Conservation (phyloP, 2,329 filamentous ascomycete genomes). For the Amylocarpus encephaloides region DNA sequence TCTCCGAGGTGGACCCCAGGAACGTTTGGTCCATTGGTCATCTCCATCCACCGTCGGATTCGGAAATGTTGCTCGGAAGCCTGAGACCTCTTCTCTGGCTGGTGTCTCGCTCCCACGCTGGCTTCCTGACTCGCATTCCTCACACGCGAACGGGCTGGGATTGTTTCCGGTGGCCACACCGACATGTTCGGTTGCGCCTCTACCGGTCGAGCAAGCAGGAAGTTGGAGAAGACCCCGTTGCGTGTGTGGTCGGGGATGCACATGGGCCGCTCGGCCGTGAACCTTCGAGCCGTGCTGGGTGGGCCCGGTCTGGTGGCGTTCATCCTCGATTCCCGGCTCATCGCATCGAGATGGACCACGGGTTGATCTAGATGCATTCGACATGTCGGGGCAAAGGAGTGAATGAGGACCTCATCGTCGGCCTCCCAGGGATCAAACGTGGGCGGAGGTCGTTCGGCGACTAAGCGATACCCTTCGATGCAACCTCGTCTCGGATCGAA, state of each 20-base stretch:
- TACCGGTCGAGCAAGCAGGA: slow-evolving; percentile 55
- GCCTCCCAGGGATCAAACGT: slow-evolving; percentile 58
- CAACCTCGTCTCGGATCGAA: slow-evolving; percentile 67
- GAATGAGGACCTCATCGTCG: slow-evolving; percentile 60
- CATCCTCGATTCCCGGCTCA: slow-evolving; percentile 11
- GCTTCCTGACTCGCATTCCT: slow-evolving; percentile 43
- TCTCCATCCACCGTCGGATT: slow-evolving; percentile 70
- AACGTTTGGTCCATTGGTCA: slow-evolving; percentile 35
- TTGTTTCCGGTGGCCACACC: slow-evolving; percentile 70
- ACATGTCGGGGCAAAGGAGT: slow-evolving; percentile 64
- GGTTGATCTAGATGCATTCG: slow-evolving; percentile 70
- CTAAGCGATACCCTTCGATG: slow-evolving; percentile 74
- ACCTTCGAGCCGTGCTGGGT: slow-evolving; percentile 32
- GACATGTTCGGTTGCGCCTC: slow-evolving; percentile 36
- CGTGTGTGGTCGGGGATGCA: slow-evolving; percentile 39
- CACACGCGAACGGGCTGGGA: slow-evolving; percentile 51
- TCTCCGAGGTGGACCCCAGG: slow-evolving; percentile 47
- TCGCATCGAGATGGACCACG: slow-evolving; percentile 49
- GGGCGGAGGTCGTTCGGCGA: slow-evolving; percentile 55
- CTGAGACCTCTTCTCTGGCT: slow-evolving; percentile 48
- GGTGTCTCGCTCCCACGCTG: slow-evolving; percentile 35
- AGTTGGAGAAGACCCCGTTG: slow-evolving; percentile 53
- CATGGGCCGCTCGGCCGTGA: slow-evolving; percentile 47
- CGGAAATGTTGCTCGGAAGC: slow-evolving; percentile 67
- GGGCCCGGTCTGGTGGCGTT: neutral